A percentile compares a stretch with the other conserved stretches of the same genome.
These are phyloP conservation scores for Suillus clintonianus DNA, from an alignment of 768 basidiomycete species.

Conservation along the genomic window DNA sequence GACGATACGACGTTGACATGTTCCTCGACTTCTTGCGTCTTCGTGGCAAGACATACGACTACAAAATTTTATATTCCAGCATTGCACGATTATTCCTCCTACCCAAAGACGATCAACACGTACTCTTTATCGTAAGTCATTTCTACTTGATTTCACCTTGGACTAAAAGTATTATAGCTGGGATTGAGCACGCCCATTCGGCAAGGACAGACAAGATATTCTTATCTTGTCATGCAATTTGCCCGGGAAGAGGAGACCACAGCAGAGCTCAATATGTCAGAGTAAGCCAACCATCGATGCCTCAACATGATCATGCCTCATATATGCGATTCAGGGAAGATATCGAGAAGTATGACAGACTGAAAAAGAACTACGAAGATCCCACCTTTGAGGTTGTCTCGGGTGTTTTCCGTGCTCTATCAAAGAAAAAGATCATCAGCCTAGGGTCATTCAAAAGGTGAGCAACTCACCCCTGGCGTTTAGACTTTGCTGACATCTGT, in stretches of 20 bases:
- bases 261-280: constrained; percentile 88
- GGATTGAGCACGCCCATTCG: constrained; percentile 91
- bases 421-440: constrained; percentile 89
- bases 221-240: constrained; percentile 98
- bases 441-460: constrained; percentile 86
- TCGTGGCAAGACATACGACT: constrained; percentile 99
- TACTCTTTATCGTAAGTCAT: constrained; percentile 83
- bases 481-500: background rate
- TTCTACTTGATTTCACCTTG: background rate
- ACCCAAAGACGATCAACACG: constrained; percentile 95
- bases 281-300: constrained; percentile 53
- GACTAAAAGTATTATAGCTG: constrained; percentile 51
- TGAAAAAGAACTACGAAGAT: constrained; percentile 93
- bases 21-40: constrained; percentile 91
- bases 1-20: constrained; percentile 98
- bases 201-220: constrained; percentile 97
- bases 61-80: constrained; percentile 90
- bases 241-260: constrained; percentile 97
- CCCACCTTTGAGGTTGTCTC: constrained; percentile 96
- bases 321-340: constrained; percentile 57
- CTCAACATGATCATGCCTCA: background rate
- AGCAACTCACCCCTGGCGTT: constrained; percentile 3
- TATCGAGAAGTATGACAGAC: constrained; percentile 72
- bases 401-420: constrained; percentile 86
- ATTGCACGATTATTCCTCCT: constrained; percentile 89